phyloP scores from a whole-genome alignment of 2,329 filamentous ascomycete species.

The Beauveria medogensis region DNA sequence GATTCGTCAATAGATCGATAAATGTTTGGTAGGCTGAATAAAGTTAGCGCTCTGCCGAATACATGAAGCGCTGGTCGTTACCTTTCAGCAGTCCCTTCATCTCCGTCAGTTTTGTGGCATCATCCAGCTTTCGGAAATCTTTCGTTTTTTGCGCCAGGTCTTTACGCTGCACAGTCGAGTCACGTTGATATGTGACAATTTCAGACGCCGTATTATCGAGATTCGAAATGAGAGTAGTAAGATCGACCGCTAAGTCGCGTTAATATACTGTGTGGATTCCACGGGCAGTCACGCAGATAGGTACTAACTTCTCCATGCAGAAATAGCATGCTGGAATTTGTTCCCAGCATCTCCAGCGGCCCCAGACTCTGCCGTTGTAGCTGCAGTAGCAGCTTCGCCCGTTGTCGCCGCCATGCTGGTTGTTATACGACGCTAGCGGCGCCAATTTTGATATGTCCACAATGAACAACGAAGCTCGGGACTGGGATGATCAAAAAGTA shows the following conservation, averaged over 20 bases:
- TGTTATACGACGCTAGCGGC: background rate
- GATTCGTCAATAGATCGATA: constrained; percentile 91
- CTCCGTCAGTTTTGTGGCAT: constrained; percentile 76
- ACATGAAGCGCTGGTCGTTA: constrained; percentile 25
- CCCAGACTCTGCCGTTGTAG: constrained; percentile 19
- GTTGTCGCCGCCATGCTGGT: constrained; percentile 19
- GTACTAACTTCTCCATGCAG: constrained; percentile 89
- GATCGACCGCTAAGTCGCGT: constrained; percentile 62
- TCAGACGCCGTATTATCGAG: constrained; percentile 93
- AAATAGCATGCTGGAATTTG: constrained; percentile 94
- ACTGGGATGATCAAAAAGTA: background rate
- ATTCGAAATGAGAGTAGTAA: constrained; percentile 72
- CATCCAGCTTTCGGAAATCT: constrained; percentile 90
- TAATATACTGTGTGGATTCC: background rate
- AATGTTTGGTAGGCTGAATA: constrained; percentile 83
- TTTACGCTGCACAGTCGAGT: constrained; percentile 92
- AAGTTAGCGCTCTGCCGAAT: background rate
- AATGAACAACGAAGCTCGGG: no score
- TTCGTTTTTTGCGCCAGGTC: constrained; percentile 99
- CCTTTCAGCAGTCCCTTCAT: constrained; percentile 86
- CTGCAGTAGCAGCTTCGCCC: constrained; percentile 20
- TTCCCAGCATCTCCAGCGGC: constrained; percentile 55
- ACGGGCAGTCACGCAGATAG: background rate
- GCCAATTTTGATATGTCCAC: background rate
- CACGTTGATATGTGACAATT: constrained; percentile 84